phyloP scores from a whole-genome alignment of 257 asterid genomes.

The Lycium barbarum region DNA sequence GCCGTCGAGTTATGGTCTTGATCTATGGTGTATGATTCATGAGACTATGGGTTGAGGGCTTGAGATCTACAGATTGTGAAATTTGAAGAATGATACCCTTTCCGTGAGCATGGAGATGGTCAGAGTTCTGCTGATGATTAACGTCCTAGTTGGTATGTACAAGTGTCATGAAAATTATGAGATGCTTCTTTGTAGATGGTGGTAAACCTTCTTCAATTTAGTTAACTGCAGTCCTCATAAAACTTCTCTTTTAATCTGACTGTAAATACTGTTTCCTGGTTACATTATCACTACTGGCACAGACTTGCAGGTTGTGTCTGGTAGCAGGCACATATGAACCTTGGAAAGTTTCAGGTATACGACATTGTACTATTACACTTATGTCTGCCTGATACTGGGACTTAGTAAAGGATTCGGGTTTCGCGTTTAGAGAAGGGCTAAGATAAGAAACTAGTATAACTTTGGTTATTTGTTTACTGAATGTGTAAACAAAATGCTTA shows the following conservation, averaged over 20 bases:
- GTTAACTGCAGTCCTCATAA: background rate
- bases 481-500: background rate
- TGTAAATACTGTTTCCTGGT: background rate
- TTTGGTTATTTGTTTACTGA: background rate
- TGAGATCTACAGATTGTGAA: background rate
- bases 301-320: background rate
- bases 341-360: background rate
- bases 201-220: background rate
- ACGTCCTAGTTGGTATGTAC: conserved; percentile 15
- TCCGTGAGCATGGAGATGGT: background rate
- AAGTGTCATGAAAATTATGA: background rate
- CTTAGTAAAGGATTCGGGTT: background rate
- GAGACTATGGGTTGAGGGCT: background rate
- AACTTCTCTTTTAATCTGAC: background rate
- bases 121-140: background rate
- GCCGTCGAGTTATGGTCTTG: background rate
- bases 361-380: background rate
- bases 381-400: background rate
- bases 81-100: conserved; percentile 8
- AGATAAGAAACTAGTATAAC: background rate
- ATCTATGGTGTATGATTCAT: background rate
- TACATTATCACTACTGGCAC: conserved; percentile 4
- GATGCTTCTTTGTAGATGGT: background rate
- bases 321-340: background rate
- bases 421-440: background rate